These are phyloP conservation scores for Xylaria sp. DNA, from an alignment of 2,329 filamentous ascomycete species.

Conservation along the genomic window DNA sequence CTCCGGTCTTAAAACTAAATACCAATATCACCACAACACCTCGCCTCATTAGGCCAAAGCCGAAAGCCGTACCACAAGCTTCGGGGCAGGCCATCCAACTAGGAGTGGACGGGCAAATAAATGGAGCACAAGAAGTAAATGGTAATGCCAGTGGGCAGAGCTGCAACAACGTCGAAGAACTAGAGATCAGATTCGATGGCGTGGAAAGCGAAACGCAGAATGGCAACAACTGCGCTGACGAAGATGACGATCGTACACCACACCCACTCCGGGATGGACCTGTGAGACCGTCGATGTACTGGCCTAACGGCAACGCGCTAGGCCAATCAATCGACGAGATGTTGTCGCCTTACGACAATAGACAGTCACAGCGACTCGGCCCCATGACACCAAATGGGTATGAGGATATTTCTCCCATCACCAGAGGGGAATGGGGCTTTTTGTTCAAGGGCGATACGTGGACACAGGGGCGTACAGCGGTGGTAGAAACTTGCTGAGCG, in stretches of 20 bases:
- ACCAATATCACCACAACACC: slow-evolving; percentile 44
- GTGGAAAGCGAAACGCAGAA: slow-evolving; percentile 43
- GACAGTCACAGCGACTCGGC: slow-evolving; percentile 51
- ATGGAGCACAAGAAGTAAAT: slow-evolving; percentile 10
- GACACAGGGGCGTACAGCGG: slow-evolving; percentile 57
- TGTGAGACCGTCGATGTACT: slow-evolving; percentile 37
- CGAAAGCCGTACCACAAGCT: slow-evolving; percentile 32
- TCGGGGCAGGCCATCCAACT: not conserved
- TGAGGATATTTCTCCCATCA: slow-evolving; percentile 72
- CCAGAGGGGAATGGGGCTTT: slow-evolving; percentile 71
- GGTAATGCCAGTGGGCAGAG: not conserved
- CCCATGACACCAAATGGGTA: slow-evolving; percentile 68
- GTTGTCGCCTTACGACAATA: slow-evolving; percentile 41
- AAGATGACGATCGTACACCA: slow-evolving; percentile 48
- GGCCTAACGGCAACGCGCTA: slow-evolving; percentile 34
- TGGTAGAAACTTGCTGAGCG: slow-evolving; percentile 63
- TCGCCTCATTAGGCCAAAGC: slow-evolving; percentile 41
- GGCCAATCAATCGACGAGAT: slow-evolving; percentile 59
- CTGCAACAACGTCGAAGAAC: slow-evolving; percentile 19
- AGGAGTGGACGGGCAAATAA: not conserved
- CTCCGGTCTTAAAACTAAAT: slow-evolving; percentile 45
- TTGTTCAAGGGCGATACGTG: slow-evolving; percentile 63
- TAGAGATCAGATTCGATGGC: slow-evolving; percentile 41
- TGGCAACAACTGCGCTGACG: slow-evolving; percentile 52
- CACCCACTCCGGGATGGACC: slow-evolving; percentile 37